Evolutionary conservation across 2,329 filamentous ascomycete genomes (phyloP).

Genomic region (Curvularia verruculosa): DNA sequence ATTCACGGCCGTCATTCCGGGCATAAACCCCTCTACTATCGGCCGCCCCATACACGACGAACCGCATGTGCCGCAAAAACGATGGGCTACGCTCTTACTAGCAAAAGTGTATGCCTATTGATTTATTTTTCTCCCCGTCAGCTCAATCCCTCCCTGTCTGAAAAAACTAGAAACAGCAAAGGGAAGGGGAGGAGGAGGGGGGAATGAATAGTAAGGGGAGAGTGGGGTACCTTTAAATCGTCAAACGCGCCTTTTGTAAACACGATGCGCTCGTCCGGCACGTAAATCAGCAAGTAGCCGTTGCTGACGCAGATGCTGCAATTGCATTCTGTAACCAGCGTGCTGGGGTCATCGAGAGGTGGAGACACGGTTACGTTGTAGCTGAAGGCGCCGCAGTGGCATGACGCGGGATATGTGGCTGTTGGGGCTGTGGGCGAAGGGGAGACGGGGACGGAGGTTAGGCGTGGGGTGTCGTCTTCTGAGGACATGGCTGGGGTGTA

Average conservation of each 20-base stretch:
- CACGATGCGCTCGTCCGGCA: not conserved
- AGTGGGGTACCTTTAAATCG: not conserved
- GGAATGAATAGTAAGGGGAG: not conserved
- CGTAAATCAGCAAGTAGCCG: not conserved
- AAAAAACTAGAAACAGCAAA: not conserved
- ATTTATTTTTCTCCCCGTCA: not conserved
- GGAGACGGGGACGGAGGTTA: no score
- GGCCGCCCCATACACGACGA: conserved; percentile 31
- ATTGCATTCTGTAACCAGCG: not conserved
- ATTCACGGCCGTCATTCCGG: conserved; percentile 14
- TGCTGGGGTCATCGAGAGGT: conserved; percentile 47
- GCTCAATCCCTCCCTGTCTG: no score
- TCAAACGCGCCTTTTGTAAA: not conserved
- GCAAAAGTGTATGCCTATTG: conserved; percentile 37
- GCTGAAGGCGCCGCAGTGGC: conserved; percentile 61
- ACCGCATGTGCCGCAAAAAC: conserved; percentile 43
- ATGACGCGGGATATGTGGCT: conserved; percentile 53
- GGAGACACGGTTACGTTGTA: conserved; percentile 59
- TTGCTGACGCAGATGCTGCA: not conserved
- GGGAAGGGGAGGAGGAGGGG: not conserved
- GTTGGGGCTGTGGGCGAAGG: conserved; percentile 5
- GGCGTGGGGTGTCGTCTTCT: no score
- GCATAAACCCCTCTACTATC: conserved; percentile 22
- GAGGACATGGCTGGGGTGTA: no score
- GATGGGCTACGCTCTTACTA: conserved; percentile 24